Evolutionary conservation across 2,329 filamentous ascomycete species (phyloP).

Genomic region (Cryphonectria radicalis): DNA sequence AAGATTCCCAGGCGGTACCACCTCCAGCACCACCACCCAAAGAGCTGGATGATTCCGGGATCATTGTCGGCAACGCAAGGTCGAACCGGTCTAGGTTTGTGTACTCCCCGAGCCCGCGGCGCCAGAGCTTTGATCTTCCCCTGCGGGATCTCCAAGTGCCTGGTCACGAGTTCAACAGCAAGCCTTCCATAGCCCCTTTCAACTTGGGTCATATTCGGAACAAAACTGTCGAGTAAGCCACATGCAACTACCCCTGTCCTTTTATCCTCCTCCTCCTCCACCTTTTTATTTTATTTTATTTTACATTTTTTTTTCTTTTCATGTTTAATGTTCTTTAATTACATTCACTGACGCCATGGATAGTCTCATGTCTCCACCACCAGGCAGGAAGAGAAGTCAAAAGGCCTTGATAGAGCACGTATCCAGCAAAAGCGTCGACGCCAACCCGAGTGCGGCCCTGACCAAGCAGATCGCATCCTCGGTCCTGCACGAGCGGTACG

Average conservation of each 20-base stretch:
- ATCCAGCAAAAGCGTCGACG: slow-evolving; percentile 18
- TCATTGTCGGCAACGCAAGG: slow-evolving; percentile 1
- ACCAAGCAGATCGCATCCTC: slow-evolving; percentile 27
- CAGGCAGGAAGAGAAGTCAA: slow-evolving; percentile 21
- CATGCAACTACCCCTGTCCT: neutral
- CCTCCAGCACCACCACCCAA: neutral
- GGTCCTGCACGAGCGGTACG: slow-evolving; percentile 20
- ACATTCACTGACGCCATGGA: slow-evolving; percentile 11
- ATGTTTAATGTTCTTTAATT: neutral
- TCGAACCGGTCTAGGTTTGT: slow-evolving; percentile 9
- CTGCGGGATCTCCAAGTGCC: neutral
- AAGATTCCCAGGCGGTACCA: slow-evolving; percentile 1
- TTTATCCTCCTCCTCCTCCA: neutral
- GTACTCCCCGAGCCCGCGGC: slow-evolving; percentile 14
- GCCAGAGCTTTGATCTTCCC: slow-evolving; percentile 21
- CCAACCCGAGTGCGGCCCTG: slow-evolving; percentile 25
- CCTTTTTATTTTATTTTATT: neutral
- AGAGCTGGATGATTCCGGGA: neutral
- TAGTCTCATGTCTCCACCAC: slow-evolving; percentile 28
- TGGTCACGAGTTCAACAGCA: slow-evolving; percentile 12
- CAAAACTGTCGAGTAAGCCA: slow-evolving; percentile 10
- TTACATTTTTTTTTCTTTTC: neutral
- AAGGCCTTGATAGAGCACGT: slow-evolving; percentile 19
- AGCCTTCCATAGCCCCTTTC: slow-evolving; percentile 2
- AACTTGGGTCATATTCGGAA: slow-evolving; percentile 7